Conservation (phyloP, 2,329 filamentous ascomycete genomes). For the Trichoderma koningiopsis region DNA sequence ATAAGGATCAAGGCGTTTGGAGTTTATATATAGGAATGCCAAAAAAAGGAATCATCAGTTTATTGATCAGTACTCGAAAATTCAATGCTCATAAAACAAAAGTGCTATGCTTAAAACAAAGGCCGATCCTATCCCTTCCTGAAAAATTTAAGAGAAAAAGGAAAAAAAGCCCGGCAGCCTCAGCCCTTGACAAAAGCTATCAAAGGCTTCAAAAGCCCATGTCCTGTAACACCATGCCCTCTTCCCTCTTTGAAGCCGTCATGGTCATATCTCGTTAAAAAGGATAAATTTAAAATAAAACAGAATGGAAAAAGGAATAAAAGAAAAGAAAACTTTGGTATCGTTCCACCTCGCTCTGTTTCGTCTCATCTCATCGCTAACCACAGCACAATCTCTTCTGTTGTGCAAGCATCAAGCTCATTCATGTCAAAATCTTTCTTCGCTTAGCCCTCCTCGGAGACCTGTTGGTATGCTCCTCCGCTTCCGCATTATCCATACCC, state of each 20-base stretch:
- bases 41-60: background rate
- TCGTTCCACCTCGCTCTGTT: background rate
- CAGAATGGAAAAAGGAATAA: background rate
- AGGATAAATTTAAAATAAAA: background rate
- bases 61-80: conserved; percentile 21
- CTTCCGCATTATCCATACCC: conserved; percentile 3
- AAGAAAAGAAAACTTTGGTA: conserved; percentile 1
- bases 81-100: conserved; percentile 8
- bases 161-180: background rate
- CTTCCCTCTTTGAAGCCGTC: conserved; percentile 12
- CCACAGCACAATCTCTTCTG: background rate
- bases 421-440: background rate
- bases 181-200: conserved; percentile 7
- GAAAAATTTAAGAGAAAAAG: background rate
- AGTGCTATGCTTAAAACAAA: conserved; percentile 17
- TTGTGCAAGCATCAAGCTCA: background rate
- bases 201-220: background rate
- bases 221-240: conserved; percentile 17
- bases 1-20: conserved; percentile 2
- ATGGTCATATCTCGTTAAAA: conserved; percentile 22
- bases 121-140: background rate
- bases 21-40: background rate
- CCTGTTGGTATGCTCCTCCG: background rate
- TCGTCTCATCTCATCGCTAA: background rate
- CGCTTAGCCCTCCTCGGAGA: background rate